Evolutionary conservation across 2,329 filamentous ascomycete species (phyloP), one percentile per base, ranked within the genome.

Genomic region (Periconia digitata): DNA sequence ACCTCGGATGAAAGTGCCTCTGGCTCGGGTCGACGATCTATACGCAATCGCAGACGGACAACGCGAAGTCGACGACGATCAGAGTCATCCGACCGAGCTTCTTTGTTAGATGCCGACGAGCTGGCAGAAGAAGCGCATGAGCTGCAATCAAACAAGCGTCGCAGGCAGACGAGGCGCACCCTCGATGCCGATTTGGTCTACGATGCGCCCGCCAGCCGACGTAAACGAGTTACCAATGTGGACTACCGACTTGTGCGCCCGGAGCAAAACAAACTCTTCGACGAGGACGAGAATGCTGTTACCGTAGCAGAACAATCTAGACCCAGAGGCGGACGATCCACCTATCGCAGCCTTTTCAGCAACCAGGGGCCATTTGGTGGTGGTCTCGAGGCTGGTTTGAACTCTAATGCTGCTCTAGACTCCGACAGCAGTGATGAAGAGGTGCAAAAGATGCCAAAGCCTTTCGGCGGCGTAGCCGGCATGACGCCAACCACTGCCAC

Each of bases 341-440:
- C 52, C 23, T 90, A 92, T 66, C 87, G 91, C 42, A 89, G 82
- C 48, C 79, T 97, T 24, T 92, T 95, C 72, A 91, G 90, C 18
- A 95, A 91, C 0, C 90, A 87, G 66, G 94, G 94, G 8, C 94
- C 94, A 2, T 97, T 99, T 71, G 94, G 91, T 49, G 91, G 94
- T 36, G 89, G 88, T 39, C 85, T 86, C 37, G 89, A 89, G 29
- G 83, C 90, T 15, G 90, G 89, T 1, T 87, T 86, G 47, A 84
- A 84, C 37, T 87, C 83, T 12, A 88, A 88, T 18, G 83, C 84
- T 51, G 89, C 87, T 44, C 88, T 85, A 8, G 94, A 97, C 62
- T 96, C 92, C 6, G 94, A 99, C 67, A 96, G 91, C 70, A 99
- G 94, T 68, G 94, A 99, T 61, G 94, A 99, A 58, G 94, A 99